These are phyloP conservation scores for Dactylonectria estremocensis DNA, from an alignment of 2,329 filamentous ascomycete genomes.

Conservation along the genomic window DNA sequence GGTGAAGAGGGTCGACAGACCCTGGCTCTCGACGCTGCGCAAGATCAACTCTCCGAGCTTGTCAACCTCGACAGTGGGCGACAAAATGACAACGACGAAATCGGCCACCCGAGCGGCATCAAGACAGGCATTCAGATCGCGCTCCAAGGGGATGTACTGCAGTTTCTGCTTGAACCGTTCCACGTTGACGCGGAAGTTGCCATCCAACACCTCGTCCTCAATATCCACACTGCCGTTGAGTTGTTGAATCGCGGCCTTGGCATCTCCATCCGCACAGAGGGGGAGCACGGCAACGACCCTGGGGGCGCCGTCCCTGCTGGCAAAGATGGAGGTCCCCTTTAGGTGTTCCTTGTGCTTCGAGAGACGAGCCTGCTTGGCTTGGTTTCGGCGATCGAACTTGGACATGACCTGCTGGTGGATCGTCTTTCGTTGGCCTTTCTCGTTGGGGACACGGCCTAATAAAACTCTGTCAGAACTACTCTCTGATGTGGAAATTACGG, in stretches of 20 bases:
- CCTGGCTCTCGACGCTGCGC: conserved; percentile 91
- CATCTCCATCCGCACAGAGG: conserved; percentile 81
- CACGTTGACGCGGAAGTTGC: conserved; percentile 77
- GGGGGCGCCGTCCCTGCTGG: conserved; percentile 88
- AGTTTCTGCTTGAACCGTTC: conserved; percentile 97
- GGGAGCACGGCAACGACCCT: conserved; percentile 91
- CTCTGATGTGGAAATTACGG: too few species aligned
- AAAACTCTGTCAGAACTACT: conserved; percentile 11
- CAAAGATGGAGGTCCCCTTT: conserved; percentile 84
- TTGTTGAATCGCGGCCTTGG: conserved; percentile 75
- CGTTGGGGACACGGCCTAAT: conserved; percentile 82
- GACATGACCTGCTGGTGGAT: conserved; percentile 98
- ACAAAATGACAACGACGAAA: conserved; percentile 90
- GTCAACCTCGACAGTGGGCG: conserved; percentile 87
- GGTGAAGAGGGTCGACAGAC: conserved; percentile 92
- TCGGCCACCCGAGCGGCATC: conserved; percentile 92
- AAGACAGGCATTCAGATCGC: conserved; percentile 82
- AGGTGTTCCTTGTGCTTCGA: conserved; percentile 88
- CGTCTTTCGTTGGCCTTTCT: conserved; percentile 85
- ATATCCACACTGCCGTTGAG: conserved; percentile 88
- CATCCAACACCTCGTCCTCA: conserved; percentile 73
- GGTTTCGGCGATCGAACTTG: conserved; percentile 95
- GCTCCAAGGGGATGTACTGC: conserved; percentile 83
- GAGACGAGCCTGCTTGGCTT: conserved; percentile 90
- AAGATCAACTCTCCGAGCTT: conserved; percentile 87